phyloP scores from a whole-genome alignment of 1,284 basidiomycete genomes.

The Coniferiporia weirii region DNA sequence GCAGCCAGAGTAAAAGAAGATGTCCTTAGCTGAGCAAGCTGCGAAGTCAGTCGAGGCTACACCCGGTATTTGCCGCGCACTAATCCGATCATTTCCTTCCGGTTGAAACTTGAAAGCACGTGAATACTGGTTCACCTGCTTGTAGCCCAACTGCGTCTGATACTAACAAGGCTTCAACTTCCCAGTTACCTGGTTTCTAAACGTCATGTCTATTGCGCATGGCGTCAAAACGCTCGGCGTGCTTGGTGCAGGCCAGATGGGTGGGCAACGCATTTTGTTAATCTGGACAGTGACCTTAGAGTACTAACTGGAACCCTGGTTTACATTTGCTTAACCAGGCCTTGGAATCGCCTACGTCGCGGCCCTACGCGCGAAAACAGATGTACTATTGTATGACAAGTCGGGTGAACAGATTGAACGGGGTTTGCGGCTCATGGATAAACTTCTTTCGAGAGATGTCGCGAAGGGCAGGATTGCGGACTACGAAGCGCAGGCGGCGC shows the following conservation, averaged over 20 bases:
- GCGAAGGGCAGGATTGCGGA: slow-evolving; percentile 75
- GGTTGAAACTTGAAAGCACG: too few species aligned
- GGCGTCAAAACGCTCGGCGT: slow-evolving; percentile 67
- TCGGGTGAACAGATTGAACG: slow-evolving; percentile 62
- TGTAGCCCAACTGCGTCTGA: background rate
- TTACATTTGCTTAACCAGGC: slow-evolving; percentile 27
- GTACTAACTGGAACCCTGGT: background rate
- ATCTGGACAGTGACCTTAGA: background rate
- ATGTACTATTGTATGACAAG: slow-evolving; percentile 70
- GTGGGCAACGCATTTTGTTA: slow-evolving; percentile 23
- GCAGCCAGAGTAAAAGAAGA: too few species aligned
- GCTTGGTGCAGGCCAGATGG: slow-evolving; percentile 85
- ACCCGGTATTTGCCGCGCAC: too few species aligned
- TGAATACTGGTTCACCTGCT: background rate
- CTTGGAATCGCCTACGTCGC: slow-evolving; percentile 85
- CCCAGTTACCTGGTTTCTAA: too few species aligned
- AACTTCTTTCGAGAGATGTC: slow-evolving; percentile 85
- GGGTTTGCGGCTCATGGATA: slow-evolving; percentile 71
- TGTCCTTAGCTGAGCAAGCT: too few species aligned
- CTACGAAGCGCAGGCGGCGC: slow-evolving; percentile 71
- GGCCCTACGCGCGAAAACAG: slow-evolving; percentile 71
- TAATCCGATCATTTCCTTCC: too few species aligned
- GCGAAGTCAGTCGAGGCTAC: too few species aligned
- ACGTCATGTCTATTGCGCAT: slow-evolving; percentile 50
- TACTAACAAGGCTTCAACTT: background rate